A percentile compares a stretch with the other conserved stretches of the same genome.
phyloP scores from a whole-genome alignment of 768 basidiomycete species.

The Amanita polypyramis region DNA sequence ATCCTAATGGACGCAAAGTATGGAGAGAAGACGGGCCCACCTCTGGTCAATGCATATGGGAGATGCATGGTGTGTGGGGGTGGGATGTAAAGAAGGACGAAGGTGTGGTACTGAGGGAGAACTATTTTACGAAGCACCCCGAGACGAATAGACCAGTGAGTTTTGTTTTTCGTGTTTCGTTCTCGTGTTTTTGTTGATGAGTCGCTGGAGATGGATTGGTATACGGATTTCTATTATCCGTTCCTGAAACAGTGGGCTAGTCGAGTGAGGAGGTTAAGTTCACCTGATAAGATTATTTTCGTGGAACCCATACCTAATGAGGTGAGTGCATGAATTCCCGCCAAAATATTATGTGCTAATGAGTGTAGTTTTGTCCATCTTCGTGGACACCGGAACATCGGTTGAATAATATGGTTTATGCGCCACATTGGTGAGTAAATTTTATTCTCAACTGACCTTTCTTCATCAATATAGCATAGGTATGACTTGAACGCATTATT shows the following conservation, averaged over 20 bases:
- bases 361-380: conserved; percentile 65
- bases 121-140: conserved; percentile 73
- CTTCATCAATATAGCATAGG: conserved; percentile 30
- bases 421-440: conserved; percentile 17
- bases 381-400: conserved; percentile 63
- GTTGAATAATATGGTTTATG: conserved; percentile 23
- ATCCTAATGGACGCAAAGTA: conserved; percentile 44
- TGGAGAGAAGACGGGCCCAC: conserved; percentile 76
- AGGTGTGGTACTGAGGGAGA: conserved; percentile 71
- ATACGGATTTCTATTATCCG: conserved; percentile 76
- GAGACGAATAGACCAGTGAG: conserved; percentile 47
- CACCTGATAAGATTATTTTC: conserved; percentile 54
- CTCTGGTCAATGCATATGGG: conserved; percentile 69
- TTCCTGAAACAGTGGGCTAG: conserved; percentile 61
- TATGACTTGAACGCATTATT: conserved; percentile 91
- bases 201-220: conserved; percentile 64
- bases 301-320: conserved; percentile 92
- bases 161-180: not conserved
- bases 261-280: conserved; percentile 37
- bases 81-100: conserved; percentile 61
- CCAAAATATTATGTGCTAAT: conserved; percentile 5
- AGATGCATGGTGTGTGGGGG: conserved; percentile 89
- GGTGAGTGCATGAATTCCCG: conserved; percentile 27
- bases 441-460: not conserved
- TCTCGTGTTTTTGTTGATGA: not conserved